A percentile compares a stretch with the other conserved stretches of the same genome.
These are phyloP conservation scores for Geosmithia flava DNA, from an alignment of 2,329 filamentous ascomycete genomes.

Conservation along the genomic window DNA sequence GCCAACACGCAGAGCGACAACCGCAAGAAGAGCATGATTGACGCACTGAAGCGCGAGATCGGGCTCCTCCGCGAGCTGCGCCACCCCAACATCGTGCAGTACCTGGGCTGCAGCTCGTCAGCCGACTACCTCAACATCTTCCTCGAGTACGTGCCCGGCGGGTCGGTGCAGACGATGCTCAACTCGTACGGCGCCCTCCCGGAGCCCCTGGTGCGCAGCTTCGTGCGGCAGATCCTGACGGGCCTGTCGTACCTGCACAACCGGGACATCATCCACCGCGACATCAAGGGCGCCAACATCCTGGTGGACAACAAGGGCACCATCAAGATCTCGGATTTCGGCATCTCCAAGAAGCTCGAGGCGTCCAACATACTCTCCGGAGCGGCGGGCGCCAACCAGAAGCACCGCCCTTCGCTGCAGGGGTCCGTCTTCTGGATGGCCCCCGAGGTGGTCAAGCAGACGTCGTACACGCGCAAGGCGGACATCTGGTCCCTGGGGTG, in stretches of 20 bases:
- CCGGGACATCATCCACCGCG: conserved; percentile 92
- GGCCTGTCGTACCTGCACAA: conserved; percentile 90
- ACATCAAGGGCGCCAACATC: conserved; percentile 98
- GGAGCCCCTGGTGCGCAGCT: conserved; percentile 88
- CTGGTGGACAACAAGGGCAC: conserved; percentile 97
- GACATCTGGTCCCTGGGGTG: conserved; percentile 98
- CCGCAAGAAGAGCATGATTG: conserved; percentile 96
- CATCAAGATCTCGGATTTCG: conserved; percentile 98
- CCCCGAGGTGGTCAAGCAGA: conserved; percentile 95
- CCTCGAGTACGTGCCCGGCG: conserved; percentile 95
- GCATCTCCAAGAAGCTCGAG: conserved; percentile 96
- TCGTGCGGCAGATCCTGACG: conserved; percentile 88
- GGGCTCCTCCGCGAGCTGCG: conserved; percentile 85
- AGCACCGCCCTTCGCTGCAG: conserved; percentile 69
- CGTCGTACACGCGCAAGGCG: conserved; percentile 93
- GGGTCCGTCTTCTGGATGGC: conserved; percentile 99
- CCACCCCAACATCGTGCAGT: conserved; percentile 96
- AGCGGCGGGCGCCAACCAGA: conserved; percentile 44
- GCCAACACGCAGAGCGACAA: conserved; percentile 72
- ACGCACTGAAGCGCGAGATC: conserved; percentile 93
- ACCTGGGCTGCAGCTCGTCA: conserved; percentile 88
- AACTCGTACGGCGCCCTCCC: conserved; percentile 94
- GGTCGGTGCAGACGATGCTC: conserved; percentile 95
- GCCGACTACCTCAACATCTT: conserved; percentile 96
- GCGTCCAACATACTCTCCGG: conserved; percentile 70